Base-by-base conservation (phyloP, 2,329 filamentous ascomycete species). In the Claviceps sp. region DNA sequence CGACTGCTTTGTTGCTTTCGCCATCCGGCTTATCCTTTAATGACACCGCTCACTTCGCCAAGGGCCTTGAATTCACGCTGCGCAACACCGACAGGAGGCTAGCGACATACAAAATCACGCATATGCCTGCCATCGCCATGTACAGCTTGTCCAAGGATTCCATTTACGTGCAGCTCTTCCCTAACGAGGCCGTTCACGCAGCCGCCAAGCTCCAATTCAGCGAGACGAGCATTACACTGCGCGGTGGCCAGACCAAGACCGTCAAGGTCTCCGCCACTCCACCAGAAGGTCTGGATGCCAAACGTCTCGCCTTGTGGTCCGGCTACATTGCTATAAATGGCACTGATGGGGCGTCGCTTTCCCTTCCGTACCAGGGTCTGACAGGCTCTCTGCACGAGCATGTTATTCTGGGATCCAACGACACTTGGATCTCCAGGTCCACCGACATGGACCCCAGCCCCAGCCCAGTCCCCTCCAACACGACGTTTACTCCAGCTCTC, bases 341-440 rank as follows among this genome's bases (percentile, higher is more conserved):
- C 22, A 66, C 65, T 9, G 68, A 71, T 39, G 67, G 66, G 13
- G 58, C 61, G 22, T 60, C 61, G 1, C 58, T 71, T 8, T 65
- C 64, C 2, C 57, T 74, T 5, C 70, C 71, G 0, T 73, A 74
- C 57, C 62, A 69, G 50, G 71, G 71, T 1, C 57, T 70, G 1
- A 62, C 58, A 2, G 68, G 68, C 3, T 68, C 67, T 8, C 58
- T 65, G 7, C 68, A 68, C 47, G 45, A 56, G 6, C 54, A 62
- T 0, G 51, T 46, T 1, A 61, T 66, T 2, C 54, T 67, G 0
- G 57, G 49, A 2, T 17, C 53, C 0, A 48, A 58, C 1, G 60
- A 61, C 42, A 55, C 58, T 5, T 66, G 61, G 62, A 57, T 67
- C 14, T 55, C 57, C 50, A 55, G 62, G 23, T 71, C 68, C 5